Conservation (phyloP, 2,329 filamentous ascomycete species). For the Penicillium corylophilum region DNA sequence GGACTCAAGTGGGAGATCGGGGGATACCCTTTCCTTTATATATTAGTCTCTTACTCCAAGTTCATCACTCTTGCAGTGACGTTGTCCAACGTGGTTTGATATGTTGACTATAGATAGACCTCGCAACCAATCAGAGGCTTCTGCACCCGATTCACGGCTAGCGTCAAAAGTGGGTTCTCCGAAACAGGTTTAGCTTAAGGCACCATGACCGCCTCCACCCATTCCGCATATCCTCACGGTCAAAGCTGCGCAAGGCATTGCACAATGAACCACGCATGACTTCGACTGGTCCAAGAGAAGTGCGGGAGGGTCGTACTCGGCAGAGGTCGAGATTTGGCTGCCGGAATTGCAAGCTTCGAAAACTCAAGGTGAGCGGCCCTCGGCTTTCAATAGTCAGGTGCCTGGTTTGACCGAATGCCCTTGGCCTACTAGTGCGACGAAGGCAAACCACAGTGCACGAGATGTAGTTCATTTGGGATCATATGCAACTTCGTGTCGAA, state of each 20-base stretch:
- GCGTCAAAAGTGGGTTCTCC: slow-evolving; percentile 7
- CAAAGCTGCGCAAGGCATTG: background rate
- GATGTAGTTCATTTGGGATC: slow-evolving; percentile 46
- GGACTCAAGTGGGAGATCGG: background rate
- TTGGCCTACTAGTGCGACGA: slow-evolving; percentile 48
- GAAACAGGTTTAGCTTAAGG: slow-evolving; percentile 16
- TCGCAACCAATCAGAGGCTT: slow-evolving; percentile 23
- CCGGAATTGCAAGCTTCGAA: slow-evolving; percentile 53
- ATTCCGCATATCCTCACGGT: background rate
- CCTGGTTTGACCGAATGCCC: slow-evolving; percentile 8
- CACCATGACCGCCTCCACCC: background rate
- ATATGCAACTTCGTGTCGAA: slow-evolving; percentile 45
- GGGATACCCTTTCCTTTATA: slow-evolving; percentile 9
- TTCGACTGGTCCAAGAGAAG: background rate
- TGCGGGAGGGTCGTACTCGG: background rate
- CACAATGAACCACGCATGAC: background rate
- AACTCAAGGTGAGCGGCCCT: slow-evolving; percentile 45
- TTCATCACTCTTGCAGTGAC: background rate
- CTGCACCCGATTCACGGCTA: slow-evolving; percentile 22
- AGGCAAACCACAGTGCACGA: slow-evolving; percentile 44
- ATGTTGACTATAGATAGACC: background rate
- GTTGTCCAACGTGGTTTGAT: no score
- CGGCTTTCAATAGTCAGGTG: background rate
- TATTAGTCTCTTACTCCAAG: background rate
- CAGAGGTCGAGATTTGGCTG: slow-evolving; percentile 50